Conservation (phyloP, 2,329 filamentous ascomycete species). For the Alternaria infectoria region DNA sequence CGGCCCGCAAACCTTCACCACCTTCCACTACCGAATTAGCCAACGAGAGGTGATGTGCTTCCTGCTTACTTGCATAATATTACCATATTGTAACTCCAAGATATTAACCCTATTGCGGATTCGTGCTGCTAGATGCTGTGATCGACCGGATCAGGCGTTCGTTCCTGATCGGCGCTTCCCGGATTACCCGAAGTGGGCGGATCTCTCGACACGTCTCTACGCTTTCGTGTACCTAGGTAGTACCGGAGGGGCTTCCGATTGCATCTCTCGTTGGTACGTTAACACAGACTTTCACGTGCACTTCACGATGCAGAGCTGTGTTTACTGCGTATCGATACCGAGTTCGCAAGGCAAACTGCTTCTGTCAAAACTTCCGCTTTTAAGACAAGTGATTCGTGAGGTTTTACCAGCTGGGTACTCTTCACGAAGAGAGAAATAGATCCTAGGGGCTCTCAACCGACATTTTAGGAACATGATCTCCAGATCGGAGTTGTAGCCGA, state of each 20-base stretch:
- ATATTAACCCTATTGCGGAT: background rate
- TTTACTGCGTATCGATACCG: background rate
- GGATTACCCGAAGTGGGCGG: background rate
- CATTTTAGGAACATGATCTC: background rate
- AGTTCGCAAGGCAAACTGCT: background rate
- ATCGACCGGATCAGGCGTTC: background rate
- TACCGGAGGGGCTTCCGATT: background rate
- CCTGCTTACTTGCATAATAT: background rate
- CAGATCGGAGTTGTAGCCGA: background rate
- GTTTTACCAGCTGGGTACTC: rapidly evolving
- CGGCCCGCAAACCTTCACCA: background rate
- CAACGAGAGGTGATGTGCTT: background rate
- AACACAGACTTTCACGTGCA: background rate
- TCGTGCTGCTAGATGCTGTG: background rate
- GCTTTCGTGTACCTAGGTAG: too few relatives aligned
- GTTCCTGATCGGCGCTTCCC: background rate
- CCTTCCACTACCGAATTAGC: background rate
- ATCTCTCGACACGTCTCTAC: background rate
- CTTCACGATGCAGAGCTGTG: background rate
- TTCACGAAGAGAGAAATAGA: rapidly evolving
- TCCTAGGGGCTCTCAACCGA: background rate
- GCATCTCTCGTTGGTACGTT: background rate
- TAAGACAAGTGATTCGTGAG: rapidly evolving
- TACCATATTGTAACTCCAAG: background rate
- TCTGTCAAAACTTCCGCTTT: background rate